Conservation (phyloP, 768 basidiomycete genomes). For the Boletellus ananas region DNA sequence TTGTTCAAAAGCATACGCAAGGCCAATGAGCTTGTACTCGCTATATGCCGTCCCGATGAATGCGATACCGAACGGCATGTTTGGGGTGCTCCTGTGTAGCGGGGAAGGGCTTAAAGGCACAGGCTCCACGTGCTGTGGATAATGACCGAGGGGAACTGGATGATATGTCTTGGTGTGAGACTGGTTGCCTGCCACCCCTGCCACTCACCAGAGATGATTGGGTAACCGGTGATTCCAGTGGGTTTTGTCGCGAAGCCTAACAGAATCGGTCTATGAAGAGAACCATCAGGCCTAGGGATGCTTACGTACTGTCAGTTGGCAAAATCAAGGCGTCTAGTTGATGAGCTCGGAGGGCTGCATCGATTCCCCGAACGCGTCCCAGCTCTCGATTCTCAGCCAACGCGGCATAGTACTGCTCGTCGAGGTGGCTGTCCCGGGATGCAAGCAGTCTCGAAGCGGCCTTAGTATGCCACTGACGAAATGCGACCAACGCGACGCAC, state of each 20-base stretch:
- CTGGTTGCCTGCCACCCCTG: no score
- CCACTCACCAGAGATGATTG: slow-evolving; percentile 55
- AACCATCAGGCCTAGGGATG: not conserved
- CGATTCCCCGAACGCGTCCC: slow-evolving; percentile 52
- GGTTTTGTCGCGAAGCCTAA: slow-evolving; percentile 29
- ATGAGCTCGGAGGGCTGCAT: slow-evolving; percentile 44
- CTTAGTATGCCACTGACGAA: slow-evolving; percentile 4
- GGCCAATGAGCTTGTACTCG: slow-evolving; percentile 53
- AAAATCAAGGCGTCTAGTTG: slow-evolving; percentile 52
- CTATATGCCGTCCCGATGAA: slow-evolving; percentile 62
- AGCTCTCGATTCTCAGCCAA: slow-evolving; percentile 47
- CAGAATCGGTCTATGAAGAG: not conserved
- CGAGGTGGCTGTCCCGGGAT: slow-evolving; percentile 29
- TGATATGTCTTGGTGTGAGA: no score
- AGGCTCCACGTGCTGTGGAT: slow-evolving; percentile 42
- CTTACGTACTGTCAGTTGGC: slow-evolving; percentile 36
- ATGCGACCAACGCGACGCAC: slow-evolving; percentile 16
- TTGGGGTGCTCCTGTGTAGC: slow-evolving; percentile 32
- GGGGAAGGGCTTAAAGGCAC: slow-evolving; percentile 43
- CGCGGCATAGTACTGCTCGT: slow-evolving; percentile 42
- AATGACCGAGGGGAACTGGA: slow-evolving; percentile 57
- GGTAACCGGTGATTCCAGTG: slow-evolving; percentile 60
- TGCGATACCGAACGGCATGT: slow-evolving; percentile 58
- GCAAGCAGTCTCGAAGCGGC: slow-evolving; percentile 15
- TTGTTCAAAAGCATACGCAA: slow-evolving; percentile 66